Conservation (phyloP, 495 filamentous ascomycete species). For the Monascus purpureus region DNA sequence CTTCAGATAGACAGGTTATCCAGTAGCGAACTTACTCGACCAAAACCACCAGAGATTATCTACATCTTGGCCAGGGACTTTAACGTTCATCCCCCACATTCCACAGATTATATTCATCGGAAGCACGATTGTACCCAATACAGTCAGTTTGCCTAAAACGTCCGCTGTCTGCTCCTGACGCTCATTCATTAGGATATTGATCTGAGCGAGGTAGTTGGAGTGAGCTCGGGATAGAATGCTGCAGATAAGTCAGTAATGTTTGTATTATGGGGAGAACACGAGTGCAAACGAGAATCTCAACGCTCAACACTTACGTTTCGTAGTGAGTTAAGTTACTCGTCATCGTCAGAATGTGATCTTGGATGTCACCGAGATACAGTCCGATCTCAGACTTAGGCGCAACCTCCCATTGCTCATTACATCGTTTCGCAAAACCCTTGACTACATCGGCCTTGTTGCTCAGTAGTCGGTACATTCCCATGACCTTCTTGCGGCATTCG, state of each 20-base stretch:
- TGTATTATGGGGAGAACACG: conserved; percentile 2
- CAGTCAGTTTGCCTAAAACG: conserved; percentile 87
- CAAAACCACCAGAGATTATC: conserved; percentile 52
- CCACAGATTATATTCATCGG: conserved; percentile 98
- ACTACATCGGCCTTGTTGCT: conserved; percentile 98
- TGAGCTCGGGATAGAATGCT: conserved; percentile 88
- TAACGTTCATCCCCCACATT: conserved; percentile 98
- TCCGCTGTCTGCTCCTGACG: conserved; percentile 91
- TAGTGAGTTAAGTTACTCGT: conserved; percentile 89
- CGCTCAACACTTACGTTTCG: conserved; percentile 57
- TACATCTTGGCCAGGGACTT: conserved; percentile 75
- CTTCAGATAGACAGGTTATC: too few relatives aligned
- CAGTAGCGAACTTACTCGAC: conserved; percentile 43
- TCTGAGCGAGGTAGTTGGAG: conserved; percentile 86
- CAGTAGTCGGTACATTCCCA: conserved; percentile 81
- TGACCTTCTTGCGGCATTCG: conserved; percentile 91
- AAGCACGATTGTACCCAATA: conserved; percentile 89
- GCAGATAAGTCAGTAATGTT: neutral
- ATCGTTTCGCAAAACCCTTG: conserved; percentile 97
- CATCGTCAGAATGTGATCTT: conserved; percentile 98
- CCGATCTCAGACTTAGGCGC: conserved; percentile 92
- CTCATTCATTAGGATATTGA: conserved; percentile 96
- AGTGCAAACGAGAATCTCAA: neutral
- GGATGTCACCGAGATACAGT: conserved; percentile 90
- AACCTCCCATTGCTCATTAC: conserved; percentile 96